Conservation (phyloP, 805 yeast species). For the Ogataea minuta region DNA sequence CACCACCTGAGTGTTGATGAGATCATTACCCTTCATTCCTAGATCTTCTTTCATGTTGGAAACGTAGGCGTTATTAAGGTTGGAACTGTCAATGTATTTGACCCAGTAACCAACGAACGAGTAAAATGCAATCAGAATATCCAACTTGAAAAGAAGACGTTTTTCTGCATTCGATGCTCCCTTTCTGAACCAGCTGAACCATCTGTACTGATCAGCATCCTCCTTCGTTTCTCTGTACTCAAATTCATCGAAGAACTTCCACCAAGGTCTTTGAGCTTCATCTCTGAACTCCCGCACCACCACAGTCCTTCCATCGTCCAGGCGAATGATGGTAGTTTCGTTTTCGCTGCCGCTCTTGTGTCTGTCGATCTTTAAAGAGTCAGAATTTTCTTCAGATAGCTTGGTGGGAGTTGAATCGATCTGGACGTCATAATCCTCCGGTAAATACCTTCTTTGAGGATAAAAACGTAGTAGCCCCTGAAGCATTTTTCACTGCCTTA, state of each 20-base stretch:
- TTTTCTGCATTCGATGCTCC: slow-evolving; percentile 47
- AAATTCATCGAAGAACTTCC: slow-evolving; percentile 58
- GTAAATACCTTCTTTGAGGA: no score
- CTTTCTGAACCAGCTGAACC: slow-evolving; percentile 56
- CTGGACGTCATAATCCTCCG: slow-evolving; percentile 6
- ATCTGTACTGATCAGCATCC: slow-evolving; percentile 36
- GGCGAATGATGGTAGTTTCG: no score
- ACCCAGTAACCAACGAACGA: slow-evolving; percentile 66
- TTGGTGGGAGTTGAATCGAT: background rate
- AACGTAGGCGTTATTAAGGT: slow-evolving; percentile 64
- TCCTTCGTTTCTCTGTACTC: slow-evolving; percentile 50
- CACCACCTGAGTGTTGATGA: slow-evolving; percentile 56
- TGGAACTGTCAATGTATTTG: slow-evolving; percentile 60
- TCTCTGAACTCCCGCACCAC: slow-evolving; percentile 43
- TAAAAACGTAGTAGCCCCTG: no score
- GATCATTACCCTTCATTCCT: slow-evolving; percentile 59
- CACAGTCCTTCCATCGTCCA: slow-evolving; percentile 7
- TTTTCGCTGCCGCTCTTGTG: no score
- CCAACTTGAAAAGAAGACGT: slow-evolving; percentile 50
- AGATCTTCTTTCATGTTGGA: slow-evolving; percentile 60
- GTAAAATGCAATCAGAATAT: slow-evolving; percentile 52
- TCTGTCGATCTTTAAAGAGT: no score
- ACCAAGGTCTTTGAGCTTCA: slow-evolving; percentile 54
- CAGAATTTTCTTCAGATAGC: background rate
- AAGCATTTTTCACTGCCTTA: no score